Evolutionary conservation across 1,284 basidiomycete genomes (phyloP).

Genomic region (Trametes versicolor): DNA sequence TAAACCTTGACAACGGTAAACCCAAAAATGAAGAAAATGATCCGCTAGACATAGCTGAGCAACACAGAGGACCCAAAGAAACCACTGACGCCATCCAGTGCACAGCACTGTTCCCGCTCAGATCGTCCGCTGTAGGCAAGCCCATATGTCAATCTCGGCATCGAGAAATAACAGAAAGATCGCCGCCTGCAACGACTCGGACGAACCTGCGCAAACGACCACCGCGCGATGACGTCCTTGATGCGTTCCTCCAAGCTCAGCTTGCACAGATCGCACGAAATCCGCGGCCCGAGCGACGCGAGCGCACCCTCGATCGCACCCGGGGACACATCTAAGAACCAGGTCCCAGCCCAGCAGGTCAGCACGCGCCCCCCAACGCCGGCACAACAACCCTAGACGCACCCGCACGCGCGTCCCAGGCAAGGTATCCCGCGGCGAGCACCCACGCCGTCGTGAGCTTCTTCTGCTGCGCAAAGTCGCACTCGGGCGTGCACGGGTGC

Average conservation of each 20-base stretch:
- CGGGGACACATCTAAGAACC: background rate
- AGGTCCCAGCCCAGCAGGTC: no score
- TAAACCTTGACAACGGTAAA: no score
- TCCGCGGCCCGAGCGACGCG: background rate
- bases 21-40: no score
- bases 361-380: background rate
- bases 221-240: background rate
- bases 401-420: slow-evolving; percentile 43
- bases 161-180: no score
- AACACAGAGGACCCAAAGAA: no score
- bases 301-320: background rate
- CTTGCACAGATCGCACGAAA: background rate
- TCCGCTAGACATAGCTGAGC: no score
- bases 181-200: no score
- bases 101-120: no score
- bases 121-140: no score
- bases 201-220: background rate
- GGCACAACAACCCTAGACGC: slow-evolving; percentile 6
- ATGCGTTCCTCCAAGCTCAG: background rate
- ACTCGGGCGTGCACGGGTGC: slow-evolving; percentile 39
- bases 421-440: slow-evolving; percentile 40
- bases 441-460: slow-evolving; percentile 42
- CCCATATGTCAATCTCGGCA: no score
- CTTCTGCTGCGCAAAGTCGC: slow-evolving; percentile 42
- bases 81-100: no score